These are phyloP conservation scores for Aspergillus ellipticus DNA, from an alignment of 495 filamentous ascomycete genomes.

Conservation along the genomic window DNA sequence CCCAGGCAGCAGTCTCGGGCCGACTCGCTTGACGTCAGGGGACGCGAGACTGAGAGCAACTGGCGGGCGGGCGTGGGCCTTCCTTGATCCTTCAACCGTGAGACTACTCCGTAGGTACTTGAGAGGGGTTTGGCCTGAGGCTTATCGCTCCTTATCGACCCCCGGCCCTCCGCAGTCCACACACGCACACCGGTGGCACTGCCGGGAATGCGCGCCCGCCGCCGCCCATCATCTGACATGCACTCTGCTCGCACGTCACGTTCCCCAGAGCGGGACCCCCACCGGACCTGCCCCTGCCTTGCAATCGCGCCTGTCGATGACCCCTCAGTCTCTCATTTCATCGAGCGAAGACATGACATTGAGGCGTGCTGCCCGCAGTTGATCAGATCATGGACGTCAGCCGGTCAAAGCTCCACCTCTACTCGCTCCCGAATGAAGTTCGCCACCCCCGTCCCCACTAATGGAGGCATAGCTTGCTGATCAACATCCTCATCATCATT, in stretches of 20 bases:
- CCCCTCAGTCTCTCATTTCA: background rate
- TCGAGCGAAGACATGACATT: background rate
- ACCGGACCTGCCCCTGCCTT: background rate
- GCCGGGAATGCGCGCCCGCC: background rate
- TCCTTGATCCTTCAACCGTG: too few relatives aligned
- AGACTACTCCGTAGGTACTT: too few relatives aligned
- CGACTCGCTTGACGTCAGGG: background rate
- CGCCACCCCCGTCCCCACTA: background rate
- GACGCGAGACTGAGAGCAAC: background rate
- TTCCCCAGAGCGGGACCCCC: background rate
- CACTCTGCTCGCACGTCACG: slow-evolving; percentile 1
- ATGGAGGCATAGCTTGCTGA: background rate
- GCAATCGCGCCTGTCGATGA: background rate
- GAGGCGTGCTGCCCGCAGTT: background rate
- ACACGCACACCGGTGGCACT: too few relatives aligned
- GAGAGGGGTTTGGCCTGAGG: too few relatives aligned
- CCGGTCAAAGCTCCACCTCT: slow-evolving; percentile 20
- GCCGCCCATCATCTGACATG: background rate
- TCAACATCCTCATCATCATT: background rate
- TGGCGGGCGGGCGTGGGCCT: too few relatives aligned
- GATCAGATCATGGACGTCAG: slow-evolving; percentile 10
- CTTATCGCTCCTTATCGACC: too few relatives aligned
- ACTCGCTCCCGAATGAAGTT: slow-evolving; percentile 52
- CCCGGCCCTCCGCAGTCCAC: background rate
- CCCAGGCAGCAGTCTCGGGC: background rate